Evolutionary conservation across 208 protist genomes (phyloP).

Genomic region (Polymyxa betae): DNA sequence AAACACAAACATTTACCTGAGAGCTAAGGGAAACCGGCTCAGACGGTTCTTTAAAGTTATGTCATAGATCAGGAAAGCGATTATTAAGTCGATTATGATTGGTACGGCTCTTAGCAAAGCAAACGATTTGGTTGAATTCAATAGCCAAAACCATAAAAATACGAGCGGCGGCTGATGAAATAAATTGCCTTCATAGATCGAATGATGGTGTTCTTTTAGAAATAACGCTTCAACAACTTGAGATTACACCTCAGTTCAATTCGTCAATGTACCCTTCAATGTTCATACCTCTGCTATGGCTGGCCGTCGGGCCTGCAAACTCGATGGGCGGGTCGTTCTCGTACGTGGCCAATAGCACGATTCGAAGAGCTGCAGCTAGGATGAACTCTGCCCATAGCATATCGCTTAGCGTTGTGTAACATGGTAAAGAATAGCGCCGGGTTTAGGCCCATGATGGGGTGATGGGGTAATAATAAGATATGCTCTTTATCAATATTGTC

Average conservation of each 20-base stretch:
- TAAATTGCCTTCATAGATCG: conserved; percentile 30
- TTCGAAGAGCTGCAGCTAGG: neutral
- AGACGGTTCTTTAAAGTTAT: neutral
- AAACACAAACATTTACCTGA: neutral
- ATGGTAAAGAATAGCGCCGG: no score
- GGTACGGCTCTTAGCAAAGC: neutral
- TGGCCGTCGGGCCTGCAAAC: neutral
- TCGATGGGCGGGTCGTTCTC: neutral
- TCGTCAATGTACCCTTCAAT: neutral
- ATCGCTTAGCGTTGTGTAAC: no score
- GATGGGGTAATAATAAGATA: no score
- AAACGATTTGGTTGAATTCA: neutral
- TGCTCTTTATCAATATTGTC: no score
- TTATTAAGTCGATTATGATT: neutral
- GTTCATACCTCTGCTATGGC: neutral
- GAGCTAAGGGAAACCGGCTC: neutral
- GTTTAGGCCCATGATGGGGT: no score
- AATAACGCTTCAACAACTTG: neutral
- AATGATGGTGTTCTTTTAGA: neutral
- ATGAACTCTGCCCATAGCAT: neutral
- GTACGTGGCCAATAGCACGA: neutral
- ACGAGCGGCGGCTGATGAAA: conserved; percentile 38
- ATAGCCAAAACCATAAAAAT: neutral
- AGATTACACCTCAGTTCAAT: neutral
- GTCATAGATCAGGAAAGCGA: neutral